Percentiles rank a stretch among this genome's conserved stretches.
These are phyloP conservation scores for Funneliformis geosporum DNA, from an alignment of 192 early-diverging fungal genomes.

Conservation along the genomic window DNA sequence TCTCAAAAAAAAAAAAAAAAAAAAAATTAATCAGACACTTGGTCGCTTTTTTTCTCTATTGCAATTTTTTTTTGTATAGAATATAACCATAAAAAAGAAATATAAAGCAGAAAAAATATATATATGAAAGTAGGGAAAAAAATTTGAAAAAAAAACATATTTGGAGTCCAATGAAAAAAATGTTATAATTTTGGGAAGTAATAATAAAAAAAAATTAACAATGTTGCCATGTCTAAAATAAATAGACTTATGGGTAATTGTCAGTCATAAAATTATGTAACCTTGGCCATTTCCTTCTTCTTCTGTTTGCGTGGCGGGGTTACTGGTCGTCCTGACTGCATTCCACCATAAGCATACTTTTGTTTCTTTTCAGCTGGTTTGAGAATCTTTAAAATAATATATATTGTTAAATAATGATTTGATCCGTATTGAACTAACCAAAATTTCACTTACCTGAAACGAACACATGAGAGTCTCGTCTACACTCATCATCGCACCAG, in stretches of 20 bases:
- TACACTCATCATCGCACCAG: slow-evolving; percentile 88
- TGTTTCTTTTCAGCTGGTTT: slow-evolving; percentile 94
- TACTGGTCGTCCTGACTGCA: slow-evolving; percentile 64
- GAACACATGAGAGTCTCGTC: slow-evolving; percentile 85
- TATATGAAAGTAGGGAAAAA: background rate
- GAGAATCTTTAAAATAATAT: slow-evolving; percentile 64
- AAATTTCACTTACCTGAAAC: slow-evolving; percentile 59
- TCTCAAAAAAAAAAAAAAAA: background rate
- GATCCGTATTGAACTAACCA: background rate
- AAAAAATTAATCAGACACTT: background rate
- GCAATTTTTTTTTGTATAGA: background rate
- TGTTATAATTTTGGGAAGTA: background rate
- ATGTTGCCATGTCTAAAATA: background rate
- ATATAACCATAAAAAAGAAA: background rate
- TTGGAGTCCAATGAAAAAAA: background rate
- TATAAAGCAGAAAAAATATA: slow-evolving; percentile 12
- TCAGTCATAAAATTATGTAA: slow-evolving; percentile 14
- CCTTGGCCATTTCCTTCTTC: slow-evolving; percentile 50
- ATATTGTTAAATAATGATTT: background rate
- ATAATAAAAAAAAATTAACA: background rate
- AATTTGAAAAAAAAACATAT: background rate
- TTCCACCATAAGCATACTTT: slow-evolving; percentile 76
- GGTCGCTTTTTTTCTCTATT: background rate
- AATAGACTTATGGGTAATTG: background rate
- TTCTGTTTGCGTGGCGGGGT: slow-evolving; percentile 75